A percentile compares a stretch with the other conserved stretches of the same genome.
These are phyloP conservation scores for Chloropicon primus DNA, from an alignment of 139 green algal genomes.

Conservation along the genomic window DNA sequence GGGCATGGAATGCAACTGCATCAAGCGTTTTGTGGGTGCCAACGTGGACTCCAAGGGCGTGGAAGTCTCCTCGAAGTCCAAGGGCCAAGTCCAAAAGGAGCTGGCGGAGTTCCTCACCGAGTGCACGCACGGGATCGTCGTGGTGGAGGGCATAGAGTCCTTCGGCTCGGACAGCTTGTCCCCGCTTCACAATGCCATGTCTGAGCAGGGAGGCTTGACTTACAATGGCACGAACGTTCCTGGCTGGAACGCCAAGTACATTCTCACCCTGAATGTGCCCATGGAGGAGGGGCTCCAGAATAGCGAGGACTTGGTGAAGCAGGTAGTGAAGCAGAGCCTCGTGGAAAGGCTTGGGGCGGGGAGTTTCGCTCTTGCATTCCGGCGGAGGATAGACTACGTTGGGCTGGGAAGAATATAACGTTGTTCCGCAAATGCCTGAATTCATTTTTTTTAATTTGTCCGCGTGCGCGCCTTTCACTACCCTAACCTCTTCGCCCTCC, in stretches of 20 bases:
- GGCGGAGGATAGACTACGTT: not conserved
- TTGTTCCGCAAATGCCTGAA: too few relatives aligned
- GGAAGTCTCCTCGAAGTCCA: not conserved
- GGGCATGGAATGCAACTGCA: not conserved
- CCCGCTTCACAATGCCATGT: not conserved
- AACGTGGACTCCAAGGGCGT: not conserved
- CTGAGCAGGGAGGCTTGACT: not conserved
- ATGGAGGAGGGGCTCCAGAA: not conserved
- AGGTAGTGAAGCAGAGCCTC: not conserved
- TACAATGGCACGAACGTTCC: not conserved
- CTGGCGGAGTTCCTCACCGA: not conserved
- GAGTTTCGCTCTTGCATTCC: not conserved
- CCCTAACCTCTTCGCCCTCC: not conserved
- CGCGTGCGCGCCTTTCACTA: too few relatives aligned
- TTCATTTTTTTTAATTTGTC: too few relatives aligned
- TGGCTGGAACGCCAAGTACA: not conserved
- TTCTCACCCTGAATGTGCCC: not conserved
- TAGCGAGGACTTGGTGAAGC: not conserved
- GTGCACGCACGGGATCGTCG: not conserved
- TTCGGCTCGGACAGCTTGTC: not conserved
- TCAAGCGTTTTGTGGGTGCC: not conserved
- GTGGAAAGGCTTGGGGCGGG: not conserved
- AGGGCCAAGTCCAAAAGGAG: not conserved
- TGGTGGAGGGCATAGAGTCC: not conserved
- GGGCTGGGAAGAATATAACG: too few relatives aligned